Percentiles rank a stretch among this genome's conserved stretches.
phyloP scores from a whole-genome alignment of 2,329 filamentous ascomycete genomes.

The Pseudogymnoascus sp. region DNA sequence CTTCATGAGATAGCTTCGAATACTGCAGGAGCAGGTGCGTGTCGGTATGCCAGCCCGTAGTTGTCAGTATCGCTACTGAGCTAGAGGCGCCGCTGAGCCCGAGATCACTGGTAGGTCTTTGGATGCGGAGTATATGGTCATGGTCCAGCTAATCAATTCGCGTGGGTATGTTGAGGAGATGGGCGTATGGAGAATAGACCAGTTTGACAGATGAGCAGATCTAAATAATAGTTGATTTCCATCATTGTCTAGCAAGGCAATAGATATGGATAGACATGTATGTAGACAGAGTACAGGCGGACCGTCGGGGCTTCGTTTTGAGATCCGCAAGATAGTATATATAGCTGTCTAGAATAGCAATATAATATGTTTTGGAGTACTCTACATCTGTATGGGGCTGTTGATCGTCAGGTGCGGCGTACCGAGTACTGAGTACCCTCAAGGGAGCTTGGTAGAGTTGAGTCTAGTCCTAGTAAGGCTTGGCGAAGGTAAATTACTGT shows the following conservation, averaged over 20 bases:
- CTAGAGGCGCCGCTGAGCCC: not conserved
- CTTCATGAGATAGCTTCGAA: not conserved
- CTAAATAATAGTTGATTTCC: not conserved
- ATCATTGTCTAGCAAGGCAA: not conserved
- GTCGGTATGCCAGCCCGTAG: not conserved
- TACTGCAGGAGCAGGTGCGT: not conserved
- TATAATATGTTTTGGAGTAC: not conserved
- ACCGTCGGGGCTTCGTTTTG: not conserved
- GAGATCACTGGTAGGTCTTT: slow-evolving; percentile 1
- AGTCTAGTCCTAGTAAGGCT: slow-evolving; percentile 4
- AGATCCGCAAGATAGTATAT: not conserved
- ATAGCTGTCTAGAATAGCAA: not conserved
- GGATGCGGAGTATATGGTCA: slow-evolving; percentile 1
- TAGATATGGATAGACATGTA: not conserved
- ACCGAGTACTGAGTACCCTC: not conserved
- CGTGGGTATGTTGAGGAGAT: not conserved
- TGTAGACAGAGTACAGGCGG: not conserved
- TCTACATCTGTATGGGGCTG: not conserved
- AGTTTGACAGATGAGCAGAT: not conserved
- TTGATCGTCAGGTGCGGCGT: not conserved
- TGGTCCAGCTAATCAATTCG: not conserved
- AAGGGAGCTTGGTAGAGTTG: slow-evolving; percentile 7
- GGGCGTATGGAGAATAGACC: not conserved
- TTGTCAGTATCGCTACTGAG: slow-evolving; percentile 1
- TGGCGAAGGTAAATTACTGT: slow-evolving; percentile 4